phyloP scores from a whole-genome alignment of 805 yeast genomes.

The Lipomyces mesembrius region DNA sequence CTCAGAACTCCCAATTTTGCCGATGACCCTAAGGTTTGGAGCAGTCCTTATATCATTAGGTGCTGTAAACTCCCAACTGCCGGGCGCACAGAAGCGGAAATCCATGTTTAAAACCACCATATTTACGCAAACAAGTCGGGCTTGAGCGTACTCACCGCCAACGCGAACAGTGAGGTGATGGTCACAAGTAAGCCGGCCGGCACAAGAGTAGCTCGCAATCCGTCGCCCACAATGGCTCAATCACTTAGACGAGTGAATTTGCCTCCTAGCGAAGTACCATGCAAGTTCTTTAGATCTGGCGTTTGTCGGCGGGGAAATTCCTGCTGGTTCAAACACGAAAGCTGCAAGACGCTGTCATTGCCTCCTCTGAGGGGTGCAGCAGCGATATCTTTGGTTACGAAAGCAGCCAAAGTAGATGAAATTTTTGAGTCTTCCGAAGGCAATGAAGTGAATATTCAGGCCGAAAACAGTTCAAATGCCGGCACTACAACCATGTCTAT shows the following conservation, averaged over 20 bases:
- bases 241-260: conserved; percentile 8
- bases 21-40: too few relatives aligned
- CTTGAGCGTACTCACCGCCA: not conserved
- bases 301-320: conserved; percentile 25
- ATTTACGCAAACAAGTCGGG: not conserved
- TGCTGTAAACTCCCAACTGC: too few relatives aligned
- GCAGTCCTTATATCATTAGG: too few relatives aligned
- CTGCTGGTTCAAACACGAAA: conserved; percentile 34
- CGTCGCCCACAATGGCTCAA: not conserved
- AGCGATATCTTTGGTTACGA: not conserved
- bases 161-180: not conserved
- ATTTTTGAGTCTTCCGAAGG: not conserved
- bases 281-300: conserved; percentile 33
- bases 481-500: not conserved
- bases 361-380: not conserved
- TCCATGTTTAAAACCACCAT: too few relatives aligned
- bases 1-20: too few relatives aligned
- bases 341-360: not conserved
- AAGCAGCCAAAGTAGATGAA: not conserved
- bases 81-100: too few relatives aligned
- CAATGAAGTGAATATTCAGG: not conserved
- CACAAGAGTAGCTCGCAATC: not conserved
- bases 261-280: conserved; percentile 30
- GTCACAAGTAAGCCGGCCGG: not conserved
- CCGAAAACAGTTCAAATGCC: not conserved